These are phyloP conservation scores for Malania oleifera DNA, from an alignment of 164 flowering plant genomes.

Conservation along the genomic window DNA sequence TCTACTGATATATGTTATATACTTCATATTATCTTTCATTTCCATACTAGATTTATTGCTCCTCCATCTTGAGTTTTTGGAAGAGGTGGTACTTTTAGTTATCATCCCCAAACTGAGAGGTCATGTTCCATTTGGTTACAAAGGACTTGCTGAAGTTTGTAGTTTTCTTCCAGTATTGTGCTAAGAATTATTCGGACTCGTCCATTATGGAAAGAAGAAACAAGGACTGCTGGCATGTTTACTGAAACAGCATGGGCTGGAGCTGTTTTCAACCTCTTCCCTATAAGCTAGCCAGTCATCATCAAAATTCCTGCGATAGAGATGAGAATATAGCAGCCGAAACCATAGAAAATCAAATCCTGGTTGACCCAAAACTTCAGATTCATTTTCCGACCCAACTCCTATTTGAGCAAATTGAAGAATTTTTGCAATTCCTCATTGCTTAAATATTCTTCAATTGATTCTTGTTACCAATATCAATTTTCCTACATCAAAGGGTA, in stretches of 20 bases:
- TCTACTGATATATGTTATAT: constrained; percentile 78
- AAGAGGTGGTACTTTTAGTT: constrained; percentile 67
- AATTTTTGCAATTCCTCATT: no score
- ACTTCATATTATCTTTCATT: constrained; percentile 72
- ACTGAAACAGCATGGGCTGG: constrained; percentile 98
- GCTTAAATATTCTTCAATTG: no score
- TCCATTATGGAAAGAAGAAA: constrained; percentile 79
- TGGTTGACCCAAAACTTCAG: no score
- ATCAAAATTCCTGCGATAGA: no score
- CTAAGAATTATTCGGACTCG: constrained; percentile 66
- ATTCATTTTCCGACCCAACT: no score
- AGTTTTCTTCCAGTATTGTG: constrained; percentile 68
- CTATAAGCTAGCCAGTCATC: constrained; percentile 98
- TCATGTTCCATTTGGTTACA: constrained; percentile 46
- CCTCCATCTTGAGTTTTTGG: constrained; percentile 94
- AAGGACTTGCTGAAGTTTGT: constrained; percentile 72
- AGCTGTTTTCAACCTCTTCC: constrained; percentile 88
- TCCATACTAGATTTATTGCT: constrained; percentile 88
- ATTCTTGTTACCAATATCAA: no score
- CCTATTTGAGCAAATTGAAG: no score
- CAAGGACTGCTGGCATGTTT: constrained; percentile 76
- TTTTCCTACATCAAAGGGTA: no score
- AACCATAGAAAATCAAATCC: no score
- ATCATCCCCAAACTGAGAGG: constrained; percentile 61
- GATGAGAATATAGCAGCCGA: no score